These are phyloP conservation scores for Xylogone sp. DNA, from an alignment of 2,329 filamentous ascomycete genomes.

Conservation along the genomic window DNA sequence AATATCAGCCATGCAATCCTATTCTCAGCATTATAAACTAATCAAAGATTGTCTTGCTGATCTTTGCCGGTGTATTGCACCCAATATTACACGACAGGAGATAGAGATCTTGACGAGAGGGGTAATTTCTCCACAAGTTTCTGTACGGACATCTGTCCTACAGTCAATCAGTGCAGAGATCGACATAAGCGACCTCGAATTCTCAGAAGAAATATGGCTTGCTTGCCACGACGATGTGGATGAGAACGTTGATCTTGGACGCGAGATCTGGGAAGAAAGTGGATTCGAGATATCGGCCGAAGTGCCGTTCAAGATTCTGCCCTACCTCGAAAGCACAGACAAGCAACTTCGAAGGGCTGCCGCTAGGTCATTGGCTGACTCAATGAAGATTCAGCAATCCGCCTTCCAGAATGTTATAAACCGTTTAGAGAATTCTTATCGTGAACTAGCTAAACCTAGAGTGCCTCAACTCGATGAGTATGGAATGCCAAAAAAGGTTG, in stretches of 20 bases:
- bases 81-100: conserved; percentile 72
- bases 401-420: conserved; percentile 60
- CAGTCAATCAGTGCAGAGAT: conserved; percentile 90
- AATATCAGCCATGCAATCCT: conserved; percentile 79
- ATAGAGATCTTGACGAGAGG: conserved; percentile 74
- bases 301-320: conserved; percentile 64
- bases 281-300: conserved; percentile 66
- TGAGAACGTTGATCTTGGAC: conserved; percentile 80
- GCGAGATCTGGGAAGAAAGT: conserved; percentile 94
- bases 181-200: conserved; percentile 81
- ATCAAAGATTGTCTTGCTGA: conserved; percentile 91
- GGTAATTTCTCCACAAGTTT: conserved; percentile 70
- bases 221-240: conserved; percentile 86
- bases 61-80: conserved; percentile 77
- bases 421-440: conserved; percentile 67
- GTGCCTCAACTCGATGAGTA: conserved; percentile 85
- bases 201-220: conserved; percentile 90
- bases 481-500: conserved; percentile 88
- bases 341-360: conserved; percentile 79
- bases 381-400: conserved; percentile 56
- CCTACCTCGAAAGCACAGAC: conserved; percentile 78
- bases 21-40: conserved; percentile 90
- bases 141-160: conserved; percentile 79
- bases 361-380: conserved; percentile 75
- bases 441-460: conserved; percentile 75